These are phyloP conservation scores for Tolypocladium tropicale DNA, from an alignment of 2,329 filamentous ascomycete species.

Conservation along the genomic window DNA sequence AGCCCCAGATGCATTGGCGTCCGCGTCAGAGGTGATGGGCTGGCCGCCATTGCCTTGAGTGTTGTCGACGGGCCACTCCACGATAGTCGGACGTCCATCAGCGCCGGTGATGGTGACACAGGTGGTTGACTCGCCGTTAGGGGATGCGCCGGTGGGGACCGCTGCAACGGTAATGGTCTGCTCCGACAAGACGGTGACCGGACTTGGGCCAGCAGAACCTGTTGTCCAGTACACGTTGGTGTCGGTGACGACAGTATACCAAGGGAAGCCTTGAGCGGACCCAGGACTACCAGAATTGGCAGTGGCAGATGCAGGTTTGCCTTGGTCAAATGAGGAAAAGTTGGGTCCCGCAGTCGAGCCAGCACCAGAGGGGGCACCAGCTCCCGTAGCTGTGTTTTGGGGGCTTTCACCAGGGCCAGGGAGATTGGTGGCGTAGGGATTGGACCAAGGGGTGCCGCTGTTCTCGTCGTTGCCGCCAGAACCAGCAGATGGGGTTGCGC, in stretches of 20 bases:
- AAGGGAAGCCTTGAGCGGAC: neutral
- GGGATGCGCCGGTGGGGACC: neutral
- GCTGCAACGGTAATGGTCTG: constrained; percentile 11
- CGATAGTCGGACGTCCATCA: constrained; percentile 17
- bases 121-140: constrained; percentile 3
- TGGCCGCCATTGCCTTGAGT: constrained; percentile 5
- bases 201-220: constrained; percentile 7
- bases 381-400: constrained; percentile 2
- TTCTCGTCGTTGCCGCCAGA: constrained; percentile 6
- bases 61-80: constrained; percentile 6
- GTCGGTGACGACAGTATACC: constrained; percentile 13
- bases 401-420: constrained; percentile 6
- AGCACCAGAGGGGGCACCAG: neutral
- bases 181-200: constrained; percentile 11
- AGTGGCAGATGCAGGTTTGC: constrained; percentile 2
- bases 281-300: neutral
- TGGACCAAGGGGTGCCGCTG: constrained; percentile 6
- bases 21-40: constrained; percentile 5
- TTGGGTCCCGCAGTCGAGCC: neutral
- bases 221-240: constrained; percentile 11
- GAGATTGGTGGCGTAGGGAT: constrained; percentile 8
- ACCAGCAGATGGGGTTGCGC: constrained; percentile 1
- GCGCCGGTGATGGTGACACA: constrained; percentile 11
- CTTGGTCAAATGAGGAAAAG: neutral
- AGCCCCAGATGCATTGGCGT: constrained; percentile 1